Conservation (phyloP, 345 rosid genomes). For the Erucastrum elatum region DNA sequence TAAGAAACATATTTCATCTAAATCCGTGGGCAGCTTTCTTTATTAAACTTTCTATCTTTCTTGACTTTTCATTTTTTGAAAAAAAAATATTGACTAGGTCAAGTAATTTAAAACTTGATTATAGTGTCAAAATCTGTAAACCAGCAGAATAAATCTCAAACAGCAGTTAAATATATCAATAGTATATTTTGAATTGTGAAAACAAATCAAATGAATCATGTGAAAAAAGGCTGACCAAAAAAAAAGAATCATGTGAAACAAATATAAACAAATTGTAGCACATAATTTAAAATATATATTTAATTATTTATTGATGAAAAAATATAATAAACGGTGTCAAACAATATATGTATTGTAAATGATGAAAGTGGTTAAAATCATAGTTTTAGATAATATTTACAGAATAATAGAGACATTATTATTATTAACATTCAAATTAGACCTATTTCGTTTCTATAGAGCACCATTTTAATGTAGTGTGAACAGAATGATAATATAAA, state of each 20-base stretch:
- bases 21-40: slow-evolving; percentile 7
- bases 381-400: neutral
- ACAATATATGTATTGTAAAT: too few relatives aligned
- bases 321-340: neutral
- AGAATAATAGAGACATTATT: too few relatives aligned
- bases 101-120: neutral
- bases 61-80: neutral
- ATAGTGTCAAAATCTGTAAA: neutral
- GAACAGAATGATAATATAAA: neutral
- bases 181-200: neutral
- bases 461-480: neutral
- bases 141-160: neutral
- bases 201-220: neutral
- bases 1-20: neutral
- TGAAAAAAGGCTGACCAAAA: too few relatives aligned
- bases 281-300: too few relatives aligned
- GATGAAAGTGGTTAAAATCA: neutral
- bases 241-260: neutral
- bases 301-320: neutral
- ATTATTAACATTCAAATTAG: too few relatives aligned
- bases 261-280: too few relatives aligned
- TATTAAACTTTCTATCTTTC: neutral
- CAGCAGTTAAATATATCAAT: neutral
- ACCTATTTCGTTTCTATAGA: neutral
- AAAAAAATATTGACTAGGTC: slow-evolving; percentile 14